Percentiles rank a stretch among this genome's conserved stretches.
Evolutionary conservation across 306 rosid species (phyloP).

Genomic region (Quercus wislizeni): DNA sequence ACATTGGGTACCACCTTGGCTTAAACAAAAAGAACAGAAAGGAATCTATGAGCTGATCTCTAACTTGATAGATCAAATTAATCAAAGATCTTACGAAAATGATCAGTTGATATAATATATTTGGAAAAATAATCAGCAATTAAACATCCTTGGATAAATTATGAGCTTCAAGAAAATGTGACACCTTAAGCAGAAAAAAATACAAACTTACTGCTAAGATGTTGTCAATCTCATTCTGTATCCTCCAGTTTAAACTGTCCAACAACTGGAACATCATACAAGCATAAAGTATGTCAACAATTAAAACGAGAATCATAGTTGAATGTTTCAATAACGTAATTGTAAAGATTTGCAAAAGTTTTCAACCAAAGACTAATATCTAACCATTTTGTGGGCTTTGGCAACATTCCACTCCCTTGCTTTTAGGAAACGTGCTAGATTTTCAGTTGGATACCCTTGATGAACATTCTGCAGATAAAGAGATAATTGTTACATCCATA

Average conservation of each 20-base stretch:
- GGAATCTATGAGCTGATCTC: not conserved
- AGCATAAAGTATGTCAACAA: conserved; percentile 13
- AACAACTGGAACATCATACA: conserved; percentile 58
- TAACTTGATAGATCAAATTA: not conserved
- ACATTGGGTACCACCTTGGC: not conserved
- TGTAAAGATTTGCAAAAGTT: conserved; percentile 3
- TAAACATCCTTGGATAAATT: not conserved
- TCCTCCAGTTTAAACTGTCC: conserved; percentile 87
- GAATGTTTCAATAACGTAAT: not conserved
- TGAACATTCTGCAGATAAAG: conserved; percentile 71
- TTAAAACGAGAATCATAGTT: conserved; percentile 11
- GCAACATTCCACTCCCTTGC: conserved; percentile 84
- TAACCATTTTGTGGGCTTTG: conserved; percentile 90
- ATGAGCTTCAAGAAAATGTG: conserved; percentile 14
- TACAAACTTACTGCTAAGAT: conserved; percentile 64
- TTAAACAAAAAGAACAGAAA: not conserved
- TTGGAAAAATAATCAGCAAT: not conserved
- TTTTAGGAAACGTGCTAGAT: conserved; percentile 74
- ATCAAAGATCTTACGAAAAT: not conserved
- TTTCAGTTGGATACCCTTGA: conserved; percentile 67
- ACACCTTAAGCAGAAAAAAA: not conserved
- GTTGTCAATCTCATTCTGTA: conserved; percentile 81
- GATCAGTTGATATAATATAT: not conserved
- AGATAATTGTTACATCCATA: not conserved
- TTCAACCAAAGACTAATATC: conserved; percentile 23